These are phyloP conservation scores for Dunaliella primolecta DNA, from an alignment of 139 green algal genomes.

Conservation along the genomic window DNA sequence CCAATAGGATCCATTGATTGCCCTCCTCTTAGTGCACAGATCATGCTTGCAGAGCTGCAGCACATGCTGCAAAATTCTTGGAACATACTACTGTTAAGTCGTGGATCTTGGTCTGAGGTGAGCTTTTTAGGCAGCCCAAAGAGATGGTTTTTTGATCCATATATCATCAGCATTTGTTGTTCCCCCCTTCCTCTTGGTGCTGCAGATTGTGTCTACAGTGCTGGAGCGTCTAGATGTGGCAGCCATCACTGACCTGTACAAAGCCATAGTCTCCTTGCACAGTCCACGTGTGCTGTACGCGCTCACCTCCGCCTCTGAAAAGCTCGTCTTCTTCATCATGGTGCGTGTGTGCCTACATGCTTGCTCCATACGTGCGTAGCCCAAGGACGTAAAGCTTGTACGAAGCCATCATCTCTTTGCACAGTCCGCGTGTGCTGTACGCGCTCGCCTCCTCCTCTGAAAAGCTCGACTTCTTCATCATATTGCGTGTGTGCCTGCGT, in stretches of 20 bases:
- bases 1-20: not conserved
- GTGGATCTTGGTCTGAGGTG: too few relatives aligned
- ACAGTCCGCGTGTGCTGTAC: not conserved
- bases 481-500: not conserved
- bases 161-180: not conserved
- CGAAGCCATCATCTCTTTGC: too few relatives aligned
- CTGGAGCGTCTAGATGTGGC: not conserved
- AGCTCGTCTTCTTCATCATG: constrained; percentile 7
- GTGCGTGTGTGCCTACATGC: not conserved
- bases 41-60: not conserved
- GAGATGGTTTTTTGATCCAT: not conserved
- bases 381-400: too few relatives aligned
- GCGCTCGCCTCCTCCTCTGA: not conserved
- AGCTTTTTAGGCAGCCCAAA: too few relatives aligned
- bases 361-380: too few relatives aligned
- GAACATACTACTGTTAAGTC: not conserved
- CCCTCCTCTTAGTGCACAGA: not conserved
- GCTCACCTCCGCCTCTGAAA: not conserved
- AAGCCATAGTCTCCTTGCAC: not conserved
- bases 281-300: not conserved
- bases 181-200: not conserved
- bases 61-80: not conserved
- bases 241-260: constrained; percentile 2
- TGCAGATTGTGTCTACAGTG: not conserved
- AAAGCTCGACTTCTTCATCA: not conserved